Evolutionary conservation across 2,329 filamentous ascomycete species (phyloP).

Genomic region (Fusarium circinatum): DNA sequence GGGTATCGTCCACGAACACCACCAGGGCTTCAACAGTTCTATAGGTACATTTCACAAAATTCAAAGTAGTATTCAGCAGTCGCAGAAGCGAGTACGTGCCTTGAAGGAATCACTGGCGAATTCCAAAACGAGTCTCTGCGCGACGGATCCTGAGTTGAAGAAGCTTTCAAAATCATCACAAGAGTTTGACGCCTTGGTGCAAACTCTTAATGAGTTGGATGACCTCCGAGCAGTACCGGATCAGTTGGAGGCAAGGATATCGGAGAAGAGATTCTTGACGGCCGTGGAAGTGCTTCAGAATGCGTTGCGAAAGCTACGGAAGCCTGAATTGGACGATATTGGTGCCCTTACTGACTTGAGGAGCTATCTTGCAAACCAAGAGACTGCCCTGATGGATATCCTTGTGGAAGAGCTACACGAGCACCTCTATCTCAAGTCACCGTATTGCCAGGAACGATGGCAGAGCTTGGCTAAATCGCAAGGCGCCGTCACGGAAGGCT

Average conservation of each 20-base stretch:
- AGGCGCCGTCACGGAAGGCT: conserved; percentile 61
- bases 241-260: conserved; percentile 92
- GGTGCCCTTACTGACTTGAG: conserved; percentile 87
- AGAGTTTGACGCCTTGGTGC: conserved; percentile 89
- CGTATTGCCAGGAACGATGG: conserved; percentile 97
- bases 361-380: conserved; percentile 91
- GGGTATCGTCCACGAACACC: conserved; percentile 96
- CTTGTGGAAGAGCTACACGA: conserved; percentile 97
- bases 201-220: conserved; percentile 84
- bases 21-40: conserved; percentile 98
- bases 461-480: conserved; percentile 80
- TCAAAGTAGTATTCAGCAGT: conserved; percentile 88
- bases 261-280: conserved; percentile 92
- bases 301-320: conserved; percentile 83
- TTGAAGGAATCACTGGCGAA: conserved; percentile 85
- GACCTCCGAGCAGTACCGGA: conserved; percentile 90
- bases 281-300: conserved; percentile 93
- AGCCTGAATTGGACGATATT: conserved; percentile 90
- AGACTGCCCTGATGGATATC: conserved; percentile 91
- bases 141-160: conserved; percentile 89
- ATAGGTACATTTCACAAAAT: conserved; percentile 99
- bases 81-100: conserved; percentile 83
- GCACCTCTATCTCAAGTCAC: conserved; percentile 96
- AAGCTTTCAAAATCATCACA: conserved; percentile 88
- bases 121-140: conserved; percentile 83